A percentile compares a stretch with the other conserved stretches of the same genome.
Conservation (phyloP, 257 asterid species). For the Perilla frutescens region DNA sequence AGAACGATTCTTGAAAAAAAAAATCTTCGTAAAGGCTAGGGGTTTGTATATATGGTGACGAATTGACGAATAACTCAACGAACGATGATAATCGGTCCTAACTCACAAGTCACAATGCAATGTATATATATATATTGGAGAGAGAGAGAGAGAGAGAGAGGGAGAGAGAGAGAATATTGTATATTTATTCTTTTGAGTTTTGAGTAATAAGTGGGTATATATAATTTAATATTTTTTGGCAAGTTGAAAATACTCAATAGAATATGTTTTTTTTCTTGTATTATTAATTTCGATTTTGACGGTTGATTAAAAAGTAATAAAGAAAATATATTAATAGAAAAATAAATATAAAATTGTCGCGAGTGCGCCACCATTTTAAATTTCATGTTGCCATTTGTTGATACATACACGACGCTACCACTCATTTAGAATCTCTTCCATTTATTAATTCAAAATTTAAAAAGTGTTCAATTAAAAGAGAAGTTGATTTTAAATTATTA, state of each 20-base stretch:
- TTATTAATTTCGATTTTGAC: conserved; percentile 10
- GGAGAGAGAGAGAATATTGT: conserved; percentile 2
- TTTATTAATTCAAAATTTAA: background rate
- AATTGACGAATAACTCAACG: conserved; percentile 36
- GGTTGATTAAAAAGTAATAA: conserved; percentile 26
- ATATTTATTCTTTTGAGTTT: conserved; percentile 11
- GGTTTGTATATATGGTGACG: conserved; percentile 33
- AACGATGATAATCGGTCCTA: conserved; percentile 25
- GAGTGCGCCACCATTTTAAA: conserved; percentile 30
- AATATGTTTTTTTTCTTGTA: conserved; percentile 13
- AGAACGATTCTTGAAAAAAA: background rate
- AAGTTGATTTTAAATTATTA: background rate
- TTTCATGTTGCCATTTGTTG: background rate
- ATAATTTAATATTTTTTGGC: conserved; percentile 4
- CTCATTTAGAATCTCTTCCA: conserved; percentile 20
- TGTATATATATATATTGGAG: background rate
- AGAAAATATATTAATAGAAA: background rate
- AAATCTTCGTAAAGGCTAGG: background rate
- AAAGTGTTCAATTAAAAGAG: too few relatives aligned
- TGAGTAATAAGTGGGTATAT: conserved; percentile 32
- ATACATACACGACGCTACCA: conserved; percentile 26
- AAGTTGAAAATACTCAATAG: background rate
- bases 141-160: background rate
- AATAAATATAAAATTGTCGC: background rate
- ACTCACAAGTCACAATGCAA: conserved; percentile 7